Evolutionary conservation across 2,329 filamentous ascomycete species (phyloP).

Genomic region (Celoporthe dispersa): DNA sequence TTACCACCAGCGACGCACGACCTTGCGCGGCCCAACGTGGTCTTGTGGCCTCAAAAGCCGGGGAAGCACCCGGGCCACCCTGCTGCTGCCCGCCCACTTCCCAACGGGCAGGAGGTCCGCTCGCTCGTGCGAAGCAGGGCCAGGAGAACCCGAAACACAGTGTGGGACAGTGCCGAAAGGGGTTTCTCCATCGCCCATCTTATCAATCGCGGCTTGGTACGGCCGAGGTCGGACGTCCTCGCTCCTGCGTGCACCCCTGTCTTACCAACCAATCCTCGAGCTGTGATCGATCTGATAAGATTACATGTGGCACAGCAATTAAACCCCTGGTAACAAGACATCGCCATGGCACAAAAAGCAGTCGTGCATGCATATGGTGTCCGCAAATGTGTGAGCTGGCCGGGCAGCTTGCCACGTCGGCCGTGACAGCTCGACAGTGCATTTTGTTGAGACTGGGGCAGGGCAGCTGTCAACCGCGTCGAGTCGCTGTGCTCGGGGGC

Average conservation of each 20-base stretch:
- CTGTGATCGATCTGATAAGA: conserved; percentile 30
- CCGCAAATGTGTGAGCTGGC: neutral
- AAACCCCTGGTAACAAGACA: neutral
- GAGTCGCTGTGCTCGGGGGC: neutral
- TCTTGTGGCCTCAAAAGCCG: neutral
- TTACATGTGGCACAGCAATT: conserved; percentile 15
- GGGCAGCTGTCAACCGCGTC: neutral
- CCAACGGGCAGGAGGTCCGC: conserved; percentile 7
- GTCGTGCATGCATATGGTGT: neutral
- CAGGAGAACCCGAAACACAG: conserved; percentile 2
- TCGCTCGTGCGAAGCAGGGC: neutral
- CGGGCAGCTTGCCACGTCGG: neutral
- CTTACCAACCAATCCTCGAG: neutral
- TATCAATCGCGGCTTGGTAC: neutral
- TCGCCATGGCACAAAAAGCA: neutral
- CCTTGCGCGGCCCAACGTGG: neutral
- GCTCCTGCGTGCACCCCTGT: neutral
- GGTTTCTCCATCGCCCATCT: neutral
- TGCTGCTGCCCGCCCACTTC: neutral
- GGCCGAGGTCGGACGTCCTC: neutral
- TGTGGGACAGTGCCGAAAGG: neutral
- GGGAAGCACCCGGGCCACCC: neutral
- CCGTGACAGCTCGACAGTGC: neutral
- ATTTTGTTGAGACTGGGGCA: conserved; percentile 2
- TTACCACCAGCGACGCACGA: neutral